phyloP scores from a whole-genome alignment of 768 basidiomycete genomes.

The Rhodotorula kratochvilovae region DNA sequence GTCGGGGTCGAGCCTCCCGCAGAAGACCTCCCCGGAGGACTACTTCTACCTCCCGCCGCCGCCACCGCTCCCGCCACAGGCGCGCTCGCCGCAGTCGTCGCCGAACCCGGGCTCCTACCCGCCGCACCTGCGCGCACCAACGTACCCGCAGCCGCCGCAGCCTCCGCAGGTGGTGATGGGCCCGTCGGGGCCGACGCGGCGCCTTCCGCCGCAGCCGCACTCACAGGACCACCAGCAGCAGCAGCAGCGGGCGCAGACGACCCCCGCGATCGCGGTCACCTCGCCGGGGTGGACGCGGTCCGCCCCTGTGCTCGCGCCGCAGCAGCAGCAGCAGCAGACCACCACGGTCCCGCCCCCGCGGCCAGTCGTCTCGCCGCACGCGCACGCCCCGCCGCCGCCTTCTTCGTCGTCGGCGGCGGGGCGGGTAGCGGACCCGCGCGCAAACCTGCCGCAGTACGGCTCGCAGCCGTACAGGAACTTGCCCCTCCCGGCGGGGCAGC shows the following conservation, averaged over 20 bases:
- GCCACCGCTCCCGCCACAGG: neutral
- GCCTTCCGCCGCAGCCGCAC: constrained; percentile 24
- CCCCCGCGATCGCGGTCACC: constrained; percentile 15
- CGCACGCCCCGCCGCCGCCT: neutral
- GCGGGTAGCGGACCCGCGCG: constrained; percentile 10
- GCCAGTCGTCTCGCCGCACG: neutral
- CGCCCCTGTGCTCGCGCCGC: neutral
- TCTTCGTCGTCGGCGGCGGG: no score
- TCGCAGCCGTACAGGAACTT: constrained; percentile 30
- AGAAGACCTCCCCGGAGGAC: constrained; percentile 5
- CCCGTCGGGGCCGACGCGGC: constrained; percentile 21
- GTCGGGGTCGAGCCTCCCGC: neutral
- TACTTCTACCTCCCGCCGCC: constrained; percentile 5
- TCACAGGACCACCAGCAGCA: neutral
- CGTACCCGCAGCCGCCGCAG: neutral
- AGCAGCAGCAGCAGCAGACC: no score
- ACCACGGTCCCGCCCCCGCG: neutral
- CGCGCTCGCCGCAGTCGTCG: neutral
- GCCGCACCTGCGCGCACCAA: constrained; percentile 1
- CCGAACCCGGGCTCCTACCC: neutral
- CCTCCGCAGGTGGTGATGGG: constrained; percentile 20
- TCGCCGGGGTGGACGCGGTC: constrained; percentile 2
- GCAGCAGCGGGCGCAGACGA: constrained; percentile 24
- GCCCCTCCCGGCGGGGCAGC: neutral
- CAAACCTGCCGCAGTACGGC: constrained; percentile 14